Conservation (phyloP, 2,329 filamentous ascomycete genomes). For the Aspergillus japonicus region DNA sequence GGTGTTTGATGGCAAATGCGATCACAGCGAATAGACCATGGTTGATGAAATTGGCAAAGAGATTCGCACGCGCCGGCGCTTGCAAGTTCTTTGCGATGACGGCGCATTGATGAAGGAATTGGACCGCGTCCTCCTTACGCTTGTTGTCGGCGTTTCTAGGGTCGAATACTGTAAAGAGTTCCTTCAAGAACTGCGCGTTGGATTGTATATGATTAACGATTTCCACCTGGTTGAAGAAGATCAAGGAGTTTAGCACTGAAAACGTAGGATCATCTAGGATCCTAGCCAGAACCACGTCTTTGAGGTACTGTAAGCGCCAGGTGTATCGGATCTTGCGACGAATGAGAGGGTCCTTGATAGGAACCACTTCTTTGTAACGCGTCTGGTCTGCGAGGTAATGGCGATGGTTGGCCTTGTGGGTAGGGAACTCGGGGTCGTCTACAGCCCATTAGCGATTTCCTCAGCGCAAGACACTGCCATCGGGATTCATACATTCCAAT, state of each 20-base stretch:
- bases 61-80: slow-evolving; percentile 70
- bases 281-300: slow-evolving; percentile 94
- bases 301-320: slow-evolving; percentile 92
- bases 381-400: slow-evolving; percentile 87
- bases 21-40: slow-evolving; percentile 88
- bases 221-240: slow-evolving; percentile 98
- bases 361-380: slow-evolving; percentile 93
- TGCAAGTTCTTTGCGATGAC: slow-evolving; percentile 93
- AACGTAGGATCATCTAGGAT: slow-evolving; percentile 98
- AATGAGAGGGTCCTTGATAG: slow-evolving; percentile 78
- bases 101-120: slow-evolving; percentile 96
- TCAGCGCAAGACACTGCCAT: not conserved
- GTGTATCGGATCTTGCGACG: slow-evolving; percentile 93
- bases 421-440: slow-evolving; percentile 95
- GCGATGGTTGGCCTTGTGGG: slow-evolving; percentile 94
- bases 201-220: slow-evolving; percentile 92
- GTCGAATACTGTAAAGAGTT: slow-evolving; percentile 84
- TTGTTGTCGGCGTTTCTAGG: slow-evolving; percentile 62
- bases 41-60: slow-evolving; percentile 87
- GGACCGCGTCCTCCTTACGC: slow-evolving; percentile 87
- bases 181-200: slow-evolving; percentile 73
- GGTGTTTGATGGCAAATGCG: slow-evolving; percentile 83
- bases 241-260: slow-evolving; percentile 93
- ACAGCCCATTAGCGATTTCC: slow-evolving; percentile 30
- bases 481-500: slow-evolving; percentile 66